Conservation (phyloP, 1,284 basidiomycete genomes). For the Fistulinella cinereoalba region DNA sequence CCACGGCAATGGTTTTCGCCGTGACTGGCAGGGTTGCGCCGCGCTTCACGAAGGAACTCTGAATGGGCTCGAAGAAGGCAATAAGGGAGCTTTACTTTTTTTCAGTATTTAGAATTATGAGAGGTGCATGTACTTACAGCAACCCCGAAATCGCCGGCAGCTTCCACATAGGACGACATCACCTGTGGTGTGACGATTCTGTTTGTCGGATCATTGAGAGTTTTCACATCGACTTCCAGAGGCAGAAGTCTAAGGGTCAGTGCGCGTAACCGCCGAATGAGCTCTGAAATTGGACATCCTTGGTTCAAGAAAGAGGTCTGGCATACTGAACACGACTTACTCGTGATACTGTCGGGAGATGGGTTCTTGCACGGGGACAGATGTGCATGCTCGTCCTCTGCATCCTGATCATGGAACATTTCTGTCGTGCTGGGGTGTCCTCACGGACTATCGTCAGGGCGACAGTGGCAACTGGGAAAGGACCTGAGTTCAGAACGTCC, state of each 20-base stretch:
- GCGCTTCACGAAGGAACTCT: conserved; percentile 75
- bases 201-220: conserved; percentile 64
- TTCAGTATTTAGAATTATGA: too few relatives aligned
- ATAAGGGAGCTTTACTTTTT: conserved; percentile 81
- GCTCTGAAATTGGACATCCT: conserved; percentile 43
- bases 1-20: conserved; percentile 82
- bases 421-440: too few relatives aligned
- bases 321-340: conserved; percentile 39
- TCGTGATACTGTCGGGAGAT: conserved; percentile 68
- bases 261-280: conserved; percentile 77
- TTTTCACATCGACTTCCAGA: conserved; percentile 66
- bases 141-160: conserved; percentile 77
- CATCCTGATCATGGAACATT: conserved; percentile 38
- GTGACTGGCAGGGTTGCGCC: conserved; percentile 75
- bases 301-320: neutral
- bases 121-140: too few relatives aligned
- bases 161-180: conserved; percentile 58
- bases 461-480: too few relatives aligned
- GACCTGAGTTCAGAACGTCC: too few relatives aligned
- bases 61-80: conserved; percentile 78
- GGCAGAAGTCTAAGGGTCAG: conserved; percentile 79
- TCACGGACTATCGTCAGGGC: too few relatives aligned
- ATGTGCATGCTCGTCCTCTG: conserved; percentile 44
- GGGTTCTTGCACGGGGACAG: conserved; percentile 52
- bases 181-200: conserved; percentile 71